These are phyloP conservation scores for Aureobasidium uvarum DNA, from an alignment of 2,329 filamentous ascomycete genomes.

Conservation along the genomic window DNA sequence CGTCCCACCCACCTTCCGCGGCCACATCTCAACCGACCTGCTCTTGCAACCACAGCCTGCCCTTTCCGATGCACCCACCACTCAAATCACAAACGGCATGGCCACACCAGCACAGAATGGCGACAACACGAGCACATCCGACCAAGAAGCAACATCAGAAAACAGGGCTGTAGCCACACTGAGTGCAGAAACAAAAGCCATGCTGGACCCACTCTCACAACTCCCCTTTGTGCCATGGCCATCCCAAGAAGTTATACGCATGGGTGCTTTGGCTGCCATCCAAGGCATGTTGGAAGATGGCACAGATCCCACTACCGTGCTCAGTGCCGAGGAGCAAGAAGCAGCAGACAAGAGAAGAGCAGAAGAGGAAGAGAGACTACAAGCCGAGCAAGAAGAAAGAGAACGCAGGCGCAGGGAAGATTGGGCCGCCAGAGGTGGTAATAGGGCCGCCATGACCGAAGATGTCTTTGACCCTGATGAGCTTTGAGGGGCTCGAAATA, in stretches of 20 bases:
- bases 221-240: slow-evolving; percentile 74
- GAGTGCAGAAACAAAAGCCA: slow-evolving; percentile 40
- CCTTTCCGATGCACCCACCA: slow-evolving; percentile 21
- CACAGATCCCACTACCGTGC: slow-evolving; percentile 55
- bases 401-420: slow-evolving; percentile 27
- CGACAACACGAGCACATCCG: not conserved
- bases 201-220: slow-evolving; percentile 56
- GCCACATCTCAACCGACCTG: slow-evolving; percentile 16
- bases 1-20: slow-evolving; percentile 60
- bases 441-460: slow-evolving; percentile 27
- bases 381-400: slow-evolving; percentile 33
- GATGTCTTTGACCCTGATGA: slow-evolving; percentile 41
- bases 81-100: slow-evolving; percentile 37
- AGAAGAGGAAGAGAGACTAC: slow-evolving; percentile 43
- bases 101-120: slow-evolving; percentile 33
- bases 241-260: slow-evolving; percentile 64
- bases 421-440: slow-evolving; percentile 29
- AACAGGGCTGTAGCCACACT: slow-evolving; percentile 32
- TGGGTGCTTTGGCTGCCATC: slow-evolving; percentile 62
- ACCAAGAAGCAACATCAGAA: not conserved
- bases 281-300: slow-evolving; percentile 63
- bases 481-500: slow-evolving; percentile 1
- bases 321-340: slow-evolving; percentile 47
- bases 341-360: slow-evolving; percentile 37
- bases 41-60: not conserved